A percentile compares a stretch with the other conserved stretches of the same genome.
These are phyloP conservation scores for Graphiopsis chlorocephala DNA, from an alignment of 2,329 filamentous ascomycete genomes.

Conservation along the genomic window DNA sequence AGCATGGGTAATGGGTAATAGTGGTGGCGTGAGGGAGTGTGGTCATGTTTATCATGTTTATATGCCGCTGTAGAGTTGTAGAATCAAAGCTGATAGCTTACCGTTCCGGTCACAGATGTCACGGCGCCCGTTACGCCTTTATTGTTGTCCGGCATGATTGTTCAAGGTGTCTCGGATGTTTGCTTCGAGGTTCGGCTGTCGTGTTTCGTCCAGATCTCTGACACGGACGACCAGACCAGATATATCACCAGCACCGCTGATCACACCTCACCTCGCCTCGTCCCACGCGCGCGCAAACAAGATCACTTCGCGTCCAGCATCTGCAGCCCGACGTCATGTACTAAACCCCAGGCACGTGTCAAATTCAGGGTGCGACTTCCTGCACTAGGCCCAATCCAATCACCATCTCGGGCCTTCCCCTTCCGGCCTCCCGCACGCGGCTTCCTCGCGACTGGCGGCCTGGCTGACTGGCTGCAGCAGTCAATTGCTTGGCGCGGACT, in stretches of 20 bases:
- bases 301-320: not conserved
- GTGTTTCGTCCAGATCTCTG: not conserved
- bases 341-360: not conserved
- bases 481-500: not conserved
- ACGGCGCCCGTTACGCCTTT: conserved; percentile 51
- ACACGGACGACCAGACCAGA: not conserved
- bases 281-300: not conserved
- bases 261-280: not conserved
- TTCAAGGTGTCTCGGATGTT: not conserved
- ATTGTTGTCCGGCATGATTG: conserved; percentile 28
- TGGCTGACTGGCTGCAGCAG: not conserved
- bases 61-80: not conserved
- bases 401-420: not conserved
- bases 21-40: not conserved
- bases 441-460: not conserved
- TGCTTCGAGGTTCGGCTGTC: not conserved
- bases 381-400: not conserved
- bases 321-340: not conserved
- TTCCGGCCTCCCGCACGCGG: not conserved
- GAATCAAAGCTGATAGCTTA: conserved; percentile 30
- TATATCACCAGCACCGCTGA: not conserved
- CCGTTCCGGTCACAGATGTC: conserved; percentile 55
- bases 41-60: not conserved
- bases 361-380: not conserved
- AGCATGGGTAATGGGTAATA: too few species aligned